Evolutionary conservation across 2,329 filamentous ascomycete genomes (phyloP), one percentile per base, ranked within the genome.

Genomic region (Paracamarosporium sp.): DNA sequence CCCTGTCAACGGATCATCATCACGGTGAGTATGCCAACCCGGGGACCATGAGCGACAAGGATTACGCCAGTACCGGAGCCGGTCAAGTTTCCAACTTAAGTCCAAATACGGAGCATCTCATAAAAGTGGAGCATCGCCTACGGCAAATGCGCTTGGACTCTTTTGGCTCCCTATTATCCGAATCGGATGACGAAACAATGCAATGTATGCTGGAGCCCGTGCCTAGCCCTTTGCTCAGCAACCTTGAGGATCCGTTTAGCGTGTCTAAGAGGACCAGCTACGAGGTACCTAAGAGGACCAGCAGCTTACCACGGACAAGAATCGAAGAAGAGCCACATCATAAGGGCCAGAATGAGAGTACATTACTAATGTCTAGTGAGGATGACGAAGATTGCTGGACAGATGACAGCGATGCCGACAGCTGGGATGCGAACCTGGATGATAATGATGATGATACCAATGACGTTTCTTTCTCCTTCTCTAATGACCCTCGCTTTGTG

Each of bases 401-500:
- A 15, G 76, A 73, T 47, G 74, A 76, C 55, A 76, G 73, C 57
- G 75, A 79, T 44, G 64, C 72, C 56, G 69, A 77, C 59, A 73
- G 73, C 52, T 75, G 72, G 58, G 65, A 73, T 44, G 69, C 69
- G 47, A 68, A 77, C 31, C 46, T 58, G 54, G 69, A 77, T 46
- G 54, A 76, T 56, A 55, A 73, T 59, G 56, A 72, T 61, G 71
- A 78, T 72, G 88, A 90, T 86, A 82, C 82, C 72, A 82, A 86
- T 76, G 82, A 86, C 71, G 76, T 83, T 82, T 82, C 78, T 72
- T 51, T 51, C 3, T 13, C 25, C 22, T 79, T 83, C 76, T 78
- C 80, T 78, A 75, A 82, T 75, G 83, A 90, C 72, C 74, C 83
- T 58, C 83, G 83, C 78, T 90, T 86, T 77, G 78, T 90, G 82